Evolutionary conservation across 805 yeast species (phyloP).

Genomic region (Lipomyces mesembrius): DNA sequence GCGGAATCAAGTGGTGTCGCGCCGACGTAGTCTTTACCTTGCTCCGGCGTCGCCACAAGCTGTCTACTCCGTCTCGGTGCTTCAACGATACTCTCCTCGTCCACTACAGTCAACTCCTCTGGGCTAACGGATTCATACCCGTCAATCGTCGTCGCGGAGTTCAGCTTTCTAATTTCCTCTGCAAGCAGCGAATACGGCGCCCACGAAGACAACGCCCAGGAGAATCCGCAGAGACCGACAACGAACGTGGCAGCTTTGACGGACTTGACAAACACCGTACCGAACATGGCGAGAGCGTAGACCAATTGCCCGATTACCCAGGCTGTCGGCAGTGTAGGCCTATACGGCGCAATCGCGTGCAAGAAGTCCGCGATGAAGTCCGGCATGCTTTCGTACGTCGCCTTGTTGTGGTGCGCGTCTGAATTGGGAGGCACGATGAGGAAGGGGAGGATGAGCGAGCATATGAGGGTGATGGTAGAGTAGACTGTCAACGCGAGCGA

Average conservation of each 20-base stretch:
- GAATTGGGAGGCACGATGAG: conserved; percentile 34
- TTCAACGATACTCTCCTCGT: conserved; percentile 10
- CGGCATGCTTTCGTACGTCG: conserved; percentile 27
- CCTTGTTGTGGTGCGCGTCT: conserved; percentile 16
- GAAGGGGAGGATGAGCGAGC: conserved; percentile 31
- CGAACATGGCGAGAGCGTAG: conserved; percentile 35
- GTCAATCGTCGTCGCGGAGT: background rate
- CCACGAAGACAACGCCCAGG: conserved; percentile 38
- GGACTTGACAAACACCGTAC: conserved; percentile 30
- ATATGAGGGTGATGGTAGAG: conserved; percentile 33
- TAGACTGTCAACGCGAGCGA: conserved; percentile 34
- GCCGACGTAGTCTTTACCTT: conserved; percentile 9
- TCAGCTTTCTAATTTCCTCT: conserved; percentile 33
- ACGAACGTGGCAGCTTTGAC: conserved; percentile 32
- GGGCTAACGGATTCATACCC: conserved; percentile 15
- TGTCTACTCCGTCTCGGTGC: conserved; percentile 16
- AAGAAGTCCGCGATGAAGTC: conserved; percentile 23
- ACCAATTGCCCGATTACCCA: conserved; percentile 32
- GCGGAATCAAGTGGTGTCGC: conserved; percentile 13
- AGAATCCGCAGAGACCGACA: conserved; percentile 35
- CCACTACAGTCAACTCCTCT: conserved; percentile 13
- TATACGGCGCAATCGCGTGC: conserved; percentile 27
- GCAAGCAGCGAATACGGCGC: conserved; percentile 37
- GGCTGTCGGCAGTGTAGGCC: conserved; percentile 36
- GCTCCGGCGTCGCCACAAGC: background rate